Evolutionary conservation across 1,284 basidiomycete species (phyloP), one percentile per base, ranked within the genome.

Genomic region (Leccinum angustisporum): DNA sequence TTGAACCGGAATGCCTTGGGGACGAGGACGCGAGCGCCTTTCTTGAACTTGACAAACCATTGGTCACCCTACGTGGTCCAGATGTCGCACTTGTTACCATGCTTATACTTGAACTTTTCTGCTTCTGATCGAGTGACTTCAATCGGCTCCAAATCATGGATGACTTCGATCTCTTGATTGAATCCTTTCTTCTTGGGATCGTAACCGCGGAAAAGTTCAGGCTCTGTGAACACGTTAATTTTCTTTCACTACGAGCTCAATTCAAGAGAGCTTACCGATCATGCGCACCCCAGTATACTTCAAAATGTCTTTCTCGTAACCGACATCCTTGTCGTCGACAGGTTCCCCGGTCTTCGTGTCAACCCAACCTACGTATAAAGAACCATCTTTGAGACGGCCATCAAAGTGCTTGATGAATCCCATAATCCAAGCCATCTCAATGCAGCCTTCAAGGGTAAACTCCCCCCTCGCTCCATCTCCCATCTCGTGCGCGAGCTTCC

Each of bases 381-480:
- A 86, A 52, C 94, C 94, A 70, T 92, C 88, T 80, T 97, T 96
- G 72, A 99, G 85, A 63, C 93, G 92, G 21, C 97, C 97, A 69
- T 99, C 94, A 76, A 98, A 95, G 82, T 98, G 95, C 79, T 97
- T 98, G 85, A 98, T 98, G 78, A 87, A 87, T 53, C 97, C 96
- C 93, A 97, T 98, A 79, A 98, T 91, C 95, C 97, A 99, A 14
- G 97, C 96, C 91, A 99, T 96, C 81, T 99, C 97, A 71, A 99
- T 97, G 73, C 93, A 94, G 54, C 96, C 97, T 77, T 98, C 92
- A 71, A 98, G 97, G 7, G 95, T 95, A 78, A 97, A 91, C 73
- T 95, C 88, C 38, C 95, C 95, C 56, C 87, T 83, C 54, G 94
- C 95, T 76, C 96, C 94, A 98, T 97, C 81, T 99, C 96, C 97